phyloP scores from a whole-genome alignment of 805 yeast genomes.

The Kregervanrija pseudodelftensis region DNA sequence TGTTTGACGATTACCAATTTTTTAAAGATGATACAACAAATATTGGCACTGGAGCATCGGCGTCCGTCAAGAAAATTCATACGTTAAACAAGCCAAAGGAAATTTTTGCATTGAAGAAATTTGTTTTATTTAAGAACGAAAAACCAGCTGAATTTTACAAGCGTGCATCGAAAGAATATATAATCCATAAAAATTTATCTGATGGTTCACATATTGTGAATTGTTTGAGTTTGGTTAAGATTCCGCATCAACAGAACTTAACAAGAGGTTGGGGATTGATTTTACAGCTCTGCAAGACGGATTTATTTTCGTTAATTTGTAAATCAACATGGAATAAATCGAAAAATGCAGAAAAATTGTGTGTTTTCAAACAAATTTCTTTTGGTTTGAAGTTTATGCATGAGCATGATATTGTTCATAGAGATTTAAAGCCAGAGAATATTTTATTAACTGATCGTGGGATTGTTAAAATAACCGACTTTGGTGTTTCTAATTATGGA shows the following conservation, averaged over 20 bases:
- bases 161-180: slow-evolving; percentile 63
- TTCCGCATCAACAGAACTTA: slow-evolving; percentile 48
- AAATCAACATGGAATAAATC: slow-evolving; percentile 55
- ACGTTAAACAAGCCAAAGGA: slow-evolving; percentile 32
- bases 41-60: slow-evolving; percentile 71
- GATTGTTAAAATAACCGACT: slow-evolving; percentile 77
- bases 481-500: slow-evolving; percentile 79
- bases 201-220: slow-evolving; percentile 57
- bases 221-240: slow-evolving; percentile 48
- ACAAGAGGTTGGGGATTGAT: slow-evolving; percentile 79
- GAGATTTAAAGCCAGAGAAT: slow-evolving; percentile 94
- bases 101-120: slow-evolving; percentile 65
- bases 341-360: slow-evolving; percentile 47
- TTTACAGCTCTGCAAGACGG: slow-evolving; percentile 54
- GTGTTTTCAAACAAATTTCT: slow-evolving; percentile 68
- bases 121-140: slow-evolving; percentile 56
- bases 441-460: slow-evolving; percentile 56
- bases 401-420: slow-evolving; percentile 73
- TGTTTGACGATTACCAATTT: slow-evolving; percentile 52
- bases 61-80: slow-evolving; percentile 53
- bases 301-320: slow-evolving; percentile 52
- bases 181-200: slow-evolving; percentile 52
- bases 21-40: slow-evolving; percentile 38
- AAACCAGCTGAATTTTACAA: slow-evolving; percentile 64
- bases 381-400: slow-evolving; percentile 67